These are phyloP conservation scores for Leishmania amazonensis DNA, from an alignment of 208 protist species.

Conservation along the genomic window DNA sequence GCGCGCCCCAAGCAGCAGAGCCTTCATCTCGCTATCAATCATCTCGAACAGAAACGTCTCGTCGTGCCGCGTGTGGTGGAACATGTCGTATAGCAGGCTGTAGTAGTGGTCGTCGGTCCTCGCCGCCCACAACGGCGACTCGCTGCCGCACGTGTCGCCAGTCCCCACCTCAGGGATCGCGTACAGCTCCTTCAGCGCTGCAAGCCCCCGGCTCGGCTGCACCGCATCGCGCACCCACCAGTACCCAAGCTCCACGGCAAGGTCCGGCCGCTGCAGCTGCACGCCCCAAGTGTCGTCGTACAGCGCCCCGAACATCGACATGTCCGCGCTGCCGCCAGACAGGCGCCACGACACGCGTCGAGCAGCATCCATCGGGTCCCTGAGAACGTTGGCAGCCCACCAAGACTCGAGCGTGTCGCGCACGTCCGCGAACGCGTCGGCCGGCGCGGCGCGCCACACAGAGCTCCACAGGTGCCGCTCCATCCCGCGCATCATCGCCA, in stretches of 20 bases:
- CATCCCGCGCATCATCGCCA: conserved; percentile 22
- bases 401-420: conserved; percentile 8
- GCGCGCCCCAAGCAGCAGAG: conserved; percentile 11
- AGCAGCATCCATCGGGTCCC: not conserved
- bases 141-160: conserved; percentile 7
- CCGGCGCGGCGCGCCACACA: conserved; percentile 3
- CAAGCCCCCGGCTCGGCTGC: not conserved
- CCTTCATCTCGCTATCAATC: conserved; percentile 16
- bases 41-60: conserved; percentile 23
- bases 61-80: conserved; percentile 18
- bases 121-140: conserved; percentile 10
- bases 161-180: conserved; percentile 14
- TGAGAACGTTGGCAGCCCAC: conserved; percentile 8
- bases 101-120: conserved; percentile 22
- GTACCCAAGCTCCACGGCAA: conserved; percentile 16
- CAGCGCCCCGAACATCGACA: conserved; percentile 12
- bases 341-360: not conserved
- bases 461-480: conserved; percentile 25
- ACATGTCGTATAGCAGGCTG: conserved; percentile 19
- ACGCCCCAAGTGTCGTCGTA: conserved; percentile 18
- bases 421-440: conserved; percentile 6
- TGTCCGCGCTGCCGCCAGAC: not conserved
- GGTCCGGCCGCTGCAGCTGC: conserved; percentile 21
- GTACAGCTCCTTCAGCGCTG: conserved; percentile 17
- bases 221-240: conserved; percentile 12